phyloP scores from a whole-genome alignment of 257 asterid species.

The Nemophila menziesii region DNA sequence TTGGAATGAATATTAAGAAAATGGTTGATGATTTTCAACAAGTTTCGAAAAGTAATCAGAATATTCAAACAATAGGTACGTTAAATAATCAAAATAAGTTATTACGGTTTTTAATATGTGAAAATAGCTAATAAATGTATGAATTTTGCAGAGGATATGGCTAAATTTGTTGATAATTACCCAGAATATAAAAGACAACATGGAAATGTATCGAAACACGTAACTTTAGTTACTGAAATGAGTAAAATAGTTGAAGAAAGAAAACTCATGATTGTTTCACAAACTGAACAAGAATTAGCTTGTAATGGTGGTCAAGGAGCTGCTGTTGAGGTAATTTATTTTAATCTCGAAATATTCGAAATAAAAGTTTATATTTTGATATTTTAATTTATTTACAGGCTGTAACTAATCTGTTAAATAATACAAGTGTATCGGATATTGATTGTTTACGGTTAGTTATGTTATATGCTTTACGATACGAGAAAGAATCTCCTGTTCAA shows the following conservation, averaged over 20 bases:
- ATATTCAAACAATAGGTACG: slow-evolving; percentile 91
- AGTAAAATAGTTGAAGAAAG: slow-evolving; percentile 95
- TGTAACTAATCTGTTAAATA: slow-evolving; percentile 68
- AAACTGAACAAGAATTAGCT: slow-evolving; percentile 94
- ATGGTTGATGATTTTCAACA: slow-evolving; percentile 96
- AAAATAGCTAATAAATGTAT: slow-evolving; percentile 16
- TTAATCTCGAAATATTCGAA: neutral
- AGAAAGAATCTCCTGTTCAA: slow-evolving; percentile 95
- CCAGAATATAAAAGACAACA: slow-evolving; percentile 94
- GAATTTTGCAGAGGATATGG: slow-evolving; percentile 96
- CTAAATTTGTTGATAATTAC: slow-evolving; percentile 93
- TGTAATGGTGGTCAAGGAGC: slow-evolving; percentile 99
- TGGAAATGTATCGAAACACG: slow-evolving; percentile 98
- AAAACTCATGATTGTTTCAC: slow-evolving; percentile 88
- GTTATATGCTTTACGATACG: slow-evolving; percentile 93
- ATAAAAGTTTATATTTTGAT: neutral
- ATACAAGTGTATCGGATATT: slow-evolving; percentile 70
- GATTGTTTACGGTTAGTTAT: slow-evolving; percentile 90
- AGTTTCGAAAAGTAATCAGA: slow-evolving; percentile 88
- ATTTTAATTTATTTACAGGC: slow-evolving; percentile 40
- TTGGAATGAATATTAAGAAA: slow-evolving; percentile 87
- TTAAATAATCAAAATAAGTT: too few relatives aligned
- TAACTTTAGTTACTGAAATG: slow-evolving; percentile 91
- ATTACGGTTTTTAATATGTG: too few relatives aligned
- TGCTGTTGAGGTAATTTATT: slow-evolving; percentile 72